These are phyloP conservation scores for Clitopilus passeckerianus DNA, from an alignment of 768 basidiomycete species.

Conservation along the genomic window DNA sequence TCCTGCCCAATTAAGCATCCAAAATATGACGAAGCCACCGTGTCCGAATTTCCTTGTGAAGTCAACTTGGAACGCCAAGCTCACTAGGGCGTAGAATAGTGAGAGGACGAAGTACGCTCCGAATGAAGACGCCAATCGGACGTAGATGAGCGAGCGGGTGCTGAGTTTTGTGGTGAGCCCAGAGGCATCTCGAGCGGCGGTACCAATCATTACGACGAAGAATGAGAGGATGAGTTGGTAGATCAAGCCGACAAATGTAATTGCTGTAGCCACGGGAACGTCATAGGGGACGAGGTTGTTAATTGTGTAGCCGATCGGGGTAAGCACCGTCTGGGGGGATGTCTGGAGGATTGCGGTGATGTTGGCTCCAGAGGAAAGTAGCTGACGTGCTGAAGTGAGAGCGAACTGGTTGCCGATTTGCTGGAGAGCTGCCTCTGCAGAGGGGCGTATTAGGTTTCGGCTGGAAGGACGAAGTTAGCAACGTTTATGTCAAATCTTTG, in stretches of 20 bases:
- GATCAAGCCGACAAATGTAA: constrained; percentile 50
- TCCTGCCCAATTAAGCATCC: constrained; percentile 58
- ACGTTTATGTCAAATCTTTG: too few relatives aligned
- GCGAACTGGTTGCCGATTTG: constrained; percentile 26
- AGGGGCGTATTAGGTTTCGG: constrained; percentile 26
- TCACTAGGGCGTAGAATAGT: constrained; percentile 53
- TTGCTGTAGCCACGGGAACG: constrained; percentile 47
- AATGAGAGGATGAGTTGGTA: constrained; percentile 45
- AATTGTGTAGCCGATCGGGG: constrained; percentile 44
- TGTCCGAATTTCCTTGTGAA: constrained; percentile 45
- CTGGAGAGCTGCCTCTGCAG: constrained; percentile 30
- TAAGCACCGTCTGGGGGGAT: constrained; percentile 45
- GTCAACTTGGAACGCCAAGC: constrained; percentile 54
- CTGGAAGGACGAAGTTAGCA: constrained; percentile 11
- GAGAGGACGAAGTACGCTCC: constrained; percentile 32
- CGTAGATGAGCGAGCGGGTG: constrained; percentile 22
- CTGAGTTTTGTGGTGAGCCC: constrained; percentile 22
- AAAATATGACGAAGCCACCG: constrained; percentile 56
- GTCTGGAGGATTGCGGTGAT: constrained; percentile 29
- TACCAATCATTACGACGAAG: constrained; percentile 31
- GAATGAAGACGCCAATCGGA: constrained; percentile 24
- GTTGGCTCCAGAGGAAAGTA: constrained; percentile 22
- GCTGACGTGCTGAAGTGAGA: constrained; percentile 17
- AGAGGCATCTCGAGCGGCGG: constrained; percentile 23
- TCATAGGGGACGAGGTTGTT: constrained; percentile 55